These are phyloP conservation scores for Huiozyma sinensis DNA, from an alignment of 805 yeast species.

Conservation along the genomic window DNA sequence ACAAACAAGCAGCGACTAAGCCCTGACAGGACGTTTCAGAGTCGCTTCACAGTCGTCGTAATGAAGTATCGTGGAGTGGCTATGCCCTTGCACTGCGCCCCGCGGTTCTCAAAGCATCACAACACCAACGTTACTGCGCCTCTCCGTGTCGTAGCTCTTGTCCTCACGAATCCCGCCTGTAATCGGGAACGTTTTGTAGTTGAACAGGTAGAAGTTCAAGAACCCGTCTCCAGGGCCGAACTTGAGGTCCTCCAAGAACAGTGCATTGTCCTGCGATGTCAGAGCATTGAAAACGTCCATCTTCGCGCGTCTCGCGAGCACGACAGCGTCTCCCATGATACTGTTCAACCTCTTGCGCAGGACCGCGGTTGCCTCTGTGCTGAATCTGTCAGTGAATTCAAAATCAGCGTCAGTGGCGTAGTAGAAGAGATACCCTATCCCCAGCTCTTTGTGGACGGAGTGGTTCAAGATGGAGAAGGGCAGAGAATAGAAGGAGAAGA, in stretches of 20 bases:
- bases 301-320: slow-evolving; percentile 51
- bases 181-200: slow-evolving; percentile 73
- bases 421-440: slow-evolving; percentile 82
- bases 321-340: slow-evolving; percentile 63
- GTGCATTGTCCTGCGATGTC: slow-evolving; percentile 79
- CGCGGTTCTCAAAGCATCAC: slow-evolving; percentile 53
- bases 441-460: slow-evolving; percentile 51
- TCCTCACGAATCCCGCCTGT: slow-evolving; percentile 64
- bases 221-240: slow-evolving; percentile 93
- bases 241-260: slow-evolving; percentile 70
- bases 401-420: slow-evolving; percentile 68
- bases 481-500: slow-evolving; percentile 77
- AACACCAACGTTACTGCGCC: slow-evolving; percentile 78
- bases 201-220: slow-evolving; percentile 83
- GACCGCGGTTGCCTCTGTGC: slow-evolving; percentile 30
- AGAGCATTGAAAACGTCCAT: slow-evolving; percentile 93
- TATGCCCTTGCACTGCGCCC: too few relatives aligned
- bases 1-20: background rate
- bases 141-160: slow-evolving; percentile 41
- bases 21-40: too few relatives aligned
- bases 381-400: slow-evolving; percentile 29
- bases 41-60: too few relatives aligned
- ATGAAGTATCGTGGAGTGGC: too few relatives aligned
- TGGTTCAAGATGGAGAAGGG: slow-evolving; percentile 77
- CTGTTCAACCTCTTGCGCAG: slow-evolving; percentile 49